Evolutionary conservation across 1,139 yeast genomes (phyloP), one percentile per base, ranked within the genome.

Genomic region (Scheffersomyces titani): DNA sequence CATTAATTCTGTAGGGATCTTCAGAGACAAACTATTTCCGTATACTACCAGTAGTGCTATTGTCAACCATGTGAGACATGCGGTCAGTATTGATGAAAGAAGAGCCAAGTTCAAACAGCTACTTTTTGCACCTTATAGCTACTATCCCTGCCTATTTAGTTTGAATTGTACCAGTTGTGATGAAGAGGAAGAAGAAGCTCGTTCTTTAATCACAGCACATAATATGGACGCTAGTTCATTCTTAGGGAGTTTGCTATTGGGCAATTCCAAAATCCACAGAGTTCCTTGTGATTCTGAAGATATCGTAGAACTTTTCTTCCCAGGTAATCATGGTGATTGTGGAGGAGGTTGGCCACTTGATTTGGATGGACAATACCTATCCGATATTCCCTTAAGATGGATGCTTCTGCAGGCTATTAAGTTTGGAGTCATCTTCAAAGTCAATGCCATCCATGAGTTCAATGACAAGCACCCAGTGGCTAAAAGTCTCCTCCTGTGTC

Each of bases 291-390:
- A 46, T 24, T 67, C 70, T 30, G 61, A 63, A 22, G 88, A 84
- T 64, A 62, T 83, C 20, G 63, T 80, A 6, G 89, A 85, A 64
- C 67, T 82, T 52, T 86, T 87, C 86, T 87, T 87, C 63, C 83
- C 89, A 0, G 91, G 91, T 1, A 84, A 84, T 64, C 91, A 87
- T 68, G 77, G 87, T 3, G 90, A 87, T 66, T 71, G 84, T 58
- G 90, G 91, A 2, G 90, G 90, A 3, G 88, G 89, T 3, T 84
- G 87, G 85, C 68, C 73, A 1, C 69, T 76, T 3, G 83, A 81
- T 61, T 56, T 63, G 2, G 64, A 72, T 49, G 67, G 66, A 6
- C 71, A 68, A 52, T 48, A 58, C 19, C 55, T 73, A 36, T 68
- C 75, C 1, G 77, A 83, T 60, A 61, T 85, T 16, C 72, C 90